Percentiles rank a stretch among this genome's conserved stretches.
Evolutionary conservation across 2,329 filamentous ascomycete genomes (phyloP).

Genomic region (Beauveria varroae): DNA sequence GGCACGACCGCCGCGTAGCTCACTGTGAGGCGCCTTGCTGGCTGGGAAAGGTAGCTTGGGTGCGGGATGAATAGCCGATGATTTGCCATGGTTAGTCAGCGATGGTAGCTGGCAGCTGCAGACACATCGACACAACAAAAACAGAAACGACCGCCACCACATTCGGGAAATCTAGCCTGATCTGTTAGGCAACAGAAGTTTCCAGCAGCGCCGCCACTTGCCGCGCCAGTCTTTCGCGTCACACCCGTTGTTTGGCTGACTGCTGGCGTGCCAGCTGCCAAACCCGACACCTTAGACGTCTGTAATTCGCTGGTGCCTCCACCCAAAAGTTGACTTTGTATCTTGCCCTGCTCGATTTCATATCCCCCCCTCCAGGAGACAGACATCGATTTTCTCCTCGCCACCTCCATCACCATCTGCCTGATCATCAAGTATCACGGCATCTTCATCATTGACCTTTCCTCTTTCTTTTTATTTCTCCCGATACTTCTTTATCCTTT

Average conservation of each 20-base stretch:
- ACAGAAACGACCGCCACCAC: neutral
- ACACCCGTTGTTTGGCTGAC: neutral
- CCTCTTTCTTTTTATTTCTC: neutral
- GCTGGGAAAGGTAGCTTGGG: slow-evolving; percentile 11
- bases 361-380: neutral
- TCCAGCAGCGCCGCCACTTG: neutral
- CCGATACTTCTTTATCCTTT: neutral
- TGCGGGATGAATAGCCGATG: slow-evolving; percentile 10
- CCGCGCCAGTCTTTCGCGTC: slow-evolving; percentile 7
- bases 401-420: slow-evolving; percentile 6
- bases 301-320: slow-evolving; percentile 5
- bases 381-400: slow-evolving; percentile 3
- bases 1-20: slow-evolving; percentile 35
- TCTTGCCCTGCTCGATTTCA: slow-evolving; percentile 5
- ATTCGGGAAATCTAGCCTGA: neutral
- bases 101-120: neutral
- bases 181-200: slow-evolving; percentile 2
- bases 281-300: neutral
- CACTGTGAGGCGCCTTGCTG: slow-evolving; percentile 10
- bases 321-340: slow-evolving; percentile 1
- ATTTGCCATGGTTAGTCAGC: slow-evolving; percentile 11
- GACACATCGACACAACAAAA: neutral
- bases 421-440: neutral
- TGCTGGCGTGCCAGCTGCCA: neutral
- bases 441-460: neutral